These are phyloP conservation scores for Didymella arachidicola DNA, from an alignment of 2,329 filamentous ascomycete genomes.

Conservation along the genomic window DNA sequence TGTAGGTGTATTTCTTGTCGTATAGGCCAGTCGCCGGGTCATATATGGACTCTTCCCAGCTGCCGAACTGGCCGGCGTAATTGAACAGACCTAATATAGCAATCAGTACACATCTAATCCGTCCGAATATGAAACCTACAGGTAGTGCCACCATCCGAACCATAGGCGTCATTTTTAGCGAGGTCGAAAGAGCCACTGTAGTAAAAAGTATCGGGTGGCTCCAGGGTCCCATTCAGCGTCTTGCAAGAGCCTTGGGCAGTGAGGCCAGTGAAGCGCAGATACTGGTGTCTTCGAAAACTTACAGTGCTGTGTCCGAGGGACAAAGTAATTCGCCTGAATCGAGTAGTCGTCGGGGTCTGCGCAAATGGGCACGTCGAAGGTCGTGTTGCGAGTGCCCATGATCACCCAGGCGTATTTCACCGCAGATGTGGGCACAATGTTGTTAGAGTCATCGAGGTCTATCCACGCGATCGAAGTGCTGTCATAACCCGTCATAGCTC, in stretches of 20 bases:
- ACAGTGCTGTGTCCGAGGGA: not conserved
- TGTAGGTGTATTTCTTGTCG: not conserved
- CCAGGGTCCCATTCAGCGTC: constrained; percentile 31
- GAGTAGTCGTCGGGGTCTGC: not conserved
- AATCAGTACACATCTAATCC: not conserved
- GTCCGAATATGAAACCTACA: not conserved
- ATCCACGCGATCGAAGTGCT: constrained; percentile 39
- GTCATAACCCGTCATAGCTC: constrained; percentile 50
- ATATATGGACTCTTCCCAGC: not conserved
- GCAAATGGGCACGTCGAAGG: constrained; percentile 26
- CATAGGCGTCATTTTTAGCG: not conserved
- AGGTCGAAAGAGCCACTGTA: not conserved
- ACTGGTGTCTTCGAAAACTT: not conserved
- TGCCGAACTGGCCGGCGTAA: constrained; percentile 13
- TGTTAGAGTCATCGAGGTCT: constrained; percentile 32
- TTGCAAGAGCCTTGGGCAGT: constrained; percentile 30
- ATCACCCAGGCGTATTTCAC: constrained; percentile 19
- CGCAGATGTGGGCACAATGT: constrained; percentile 38
- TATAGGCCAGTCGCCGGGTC: not conserved
- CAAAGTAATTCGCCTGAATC: not conserved
- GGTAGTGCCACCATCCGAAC: not conserved
- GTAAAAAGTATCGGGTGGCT: constrained; percentile 5
- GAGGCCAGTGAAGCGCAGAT: too few species aligned
- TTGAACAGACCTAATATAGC: constrained; percentile 13
- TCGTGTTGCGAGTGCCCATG: constrained; percentile 21